Base-by-base conservation (phyloP, 2,329 filamentous ascomycete genomes). In the Scytalidium sp. region DNA sequence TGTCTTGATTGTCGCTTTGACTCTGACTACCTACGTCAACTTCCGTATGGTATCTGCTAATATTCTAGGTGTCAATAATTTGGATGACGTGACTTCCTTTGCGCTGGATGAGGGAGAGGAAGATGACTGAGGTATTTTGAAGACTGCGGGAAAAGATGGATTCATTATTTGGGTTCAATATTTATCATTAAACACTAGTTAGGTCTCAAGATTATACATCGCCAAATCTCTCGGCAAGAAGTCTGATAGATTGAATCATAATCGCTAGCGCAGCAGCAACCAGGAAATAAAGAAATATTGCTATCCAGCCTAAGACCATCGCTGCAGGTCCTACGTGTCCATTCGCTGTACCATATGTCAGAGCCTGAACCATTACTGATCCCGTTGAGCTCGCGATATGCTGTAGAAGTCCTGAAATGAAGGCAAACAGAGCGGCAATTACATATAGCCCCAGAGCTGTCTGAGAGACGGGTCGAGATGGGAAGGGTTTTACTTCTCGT, bases 401-500 rank as follows among this genome's bases (percentile, higher is more conserved):
- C 25, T 51, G 49, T 46, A 46, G 50, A 19, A 54, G 40, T 4
- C 47, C 39, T 19, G 46, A 44, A 13, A 52, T 45, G 21, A 54
- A 54, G 5, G 22, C 17, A 20, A 54, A 46, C 19, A 52, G n/a
- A n/a, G 50, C 49, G 13, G 46, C 46, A 11, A 54, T n/a, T 3
- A 23, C 20, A 9, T 47, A 17, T 4, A 50, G n/a, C 13, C 40
- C 49, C 3, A 50, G 15, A 4, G 41, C 39, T 20, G 44, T 19
- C 15, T 52, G 41, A 17, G 49, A 51, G 10, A 52, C 43, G 3
- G 47, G 27, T 25, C 91, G 82, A 29, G 88, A 93, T 9, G 92
- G 92, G 70, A 97, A 96, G 7, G 90, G 89, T 73, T 93, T 94
- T 65, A 95, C 85, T 70, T 95, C 89, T 60, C 88, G 83, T 60